Evolutionary conservation across 495 filamentous ascomycete species (phyloP).

Genomic region (Neurospora intermedia): DNA sequence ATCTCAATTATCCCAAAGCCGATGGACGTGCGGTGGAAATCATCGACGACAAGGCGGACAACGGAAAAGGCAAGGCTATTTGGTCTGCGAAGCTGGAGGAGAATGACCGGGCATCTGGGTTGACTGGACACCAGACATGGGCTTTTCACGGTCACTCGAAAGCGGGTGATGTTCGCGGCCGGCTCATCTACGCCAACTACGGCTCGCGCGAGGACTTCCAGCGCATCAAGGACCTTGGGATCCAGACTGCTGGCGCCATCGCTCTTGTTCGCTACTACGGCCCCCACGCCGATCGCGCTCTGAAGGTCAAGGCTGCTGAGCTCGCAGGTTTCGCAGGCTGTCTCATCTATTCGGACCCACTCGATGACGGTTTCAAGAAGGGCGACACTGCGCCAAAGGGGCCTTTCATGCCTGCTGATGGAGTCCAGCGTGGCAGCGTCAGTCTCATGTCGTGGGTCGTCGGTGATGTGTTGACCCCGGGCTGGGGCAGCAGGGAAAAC

Average conservation of each 20-base stretch:
- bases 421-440: slow-evolving; percentile 75
- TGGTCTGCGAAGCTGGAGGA: slow-evolving; percentile 90
- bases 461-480: slow-evolving; percentile 83
- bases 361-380: slow-evolving; percentile 62
- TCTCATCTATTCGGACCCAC: slow-evolving; percentile 84
- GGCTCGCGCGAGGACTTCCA: slow-evolving; percentile 78
- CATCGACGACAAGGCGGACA: slow-evolving; percentile 37
- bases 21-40: slow-evolving; percentile 75
- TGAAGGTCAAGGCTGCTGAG: slow-evolving; percentile 89
- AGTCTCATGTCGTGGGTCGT: slow-evolving; percentile 72
- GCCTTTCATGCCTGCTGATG: slow-evolving; percentile 64
- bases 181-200: slow-evolving; percentile 89
- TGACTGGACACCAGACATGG: slow-evolving; percentile 48
- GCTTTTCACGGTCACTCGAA: slow-evolving; percentile 86
- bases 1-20: slow-evolving; percentile 78
- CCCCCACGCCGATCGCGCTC: slow-evolving; percentile 53
- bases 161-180: slow-evolving; percentile 80
- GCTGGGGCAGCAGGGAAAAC: slow-evolving; percentile 65
- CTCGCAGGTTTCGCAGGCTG: slow-evolving; percentile 73
- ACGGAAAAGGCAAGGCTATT: slow-evolving; percentile 37
- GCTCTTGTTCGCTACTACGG: slow-evolving; percentile 75
- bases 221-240: slow-evolving; percentile 53
- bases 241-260: slow-evolving; percentile 70
- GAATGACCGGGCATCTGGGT: slow-evolving; percentile 41
- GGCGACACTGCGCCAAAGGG: slow-evolving; percentile 64